A percentile compares a stretch with the other conserved stretches of the same genome.
Conservation (phyloP, 352 stramenopile species). For the Phytophthora capsici region DNA sequence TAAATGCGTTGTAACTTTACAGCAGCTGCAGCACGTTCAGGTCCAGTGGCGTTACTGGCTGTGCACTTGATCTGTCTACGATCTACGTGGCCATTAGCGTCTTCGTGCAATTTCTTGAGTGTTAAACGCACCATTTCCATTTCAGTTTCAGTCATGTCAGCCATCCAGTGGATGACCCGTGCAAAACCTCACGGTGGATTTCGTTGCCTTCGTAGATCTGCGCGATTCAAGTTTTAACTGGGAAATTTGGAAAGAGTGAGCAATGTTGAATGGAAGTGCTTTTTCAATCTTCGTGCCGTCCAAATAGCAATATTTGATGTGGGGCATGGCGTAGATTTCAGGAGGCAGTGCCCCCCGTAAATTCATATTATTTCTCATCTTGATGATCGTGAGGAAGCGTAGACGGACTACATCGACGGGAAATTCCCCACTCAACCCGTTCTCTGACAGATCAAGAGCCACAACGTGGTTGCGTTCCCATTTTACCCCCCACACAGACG, state of each 20-base stretch:
- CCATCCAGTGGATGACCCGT: constrained; percentile 58
- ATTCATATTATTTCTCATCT: constrained; percentile 60
- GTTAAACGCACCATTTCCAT: constrained; percentile 61
- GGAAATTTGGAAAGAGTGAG: constrained; percentile 69
- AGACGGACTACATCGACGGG: constrained; percentile 50
- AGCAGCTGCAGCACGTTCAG: constrained; percentile 62
- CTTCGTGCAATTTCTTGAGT: constrained; percentile 52
- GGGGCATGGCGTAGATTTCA: constrained; percentile 47
- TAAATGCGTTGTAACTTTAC: constrained; percentile 78
- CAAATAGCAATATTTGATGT: constrained; percentile 70
- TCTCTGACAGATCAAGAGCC: constrained; percentile 55
- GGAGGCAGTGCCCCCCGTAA: constrained; percentile 41
- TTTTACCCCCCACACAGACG: constrained; percentile 44
- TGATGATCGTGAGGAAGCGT: constrained; percentile 57
- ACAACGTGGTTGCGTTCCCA: constrained; percentile 75
- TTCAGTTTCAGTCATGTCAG: constrained; percentile 60
- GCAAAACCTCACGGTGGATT: constrained; percentile 54
- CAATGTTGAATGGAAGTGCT: constrained; percentile 49
- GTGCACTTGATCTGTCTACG: constrained; percentile 40
- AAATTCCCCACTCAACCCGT: constrained; percentile 56
- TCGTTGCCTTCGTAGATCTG: constrained; percentile 6
- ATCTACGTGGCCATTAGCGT: constrained; percentile 3
- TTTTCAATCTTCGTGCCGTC: constrained; percentile 59
- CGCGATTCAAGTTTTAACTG: constrained; percentile 35
- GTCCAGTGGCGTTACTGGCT: constrained; percentile 65